These are phyloP conservation scores for Handroanthus guayacan DNA, from an alignment of 257 asterid species.

Conservation along the genomic window DNA sequence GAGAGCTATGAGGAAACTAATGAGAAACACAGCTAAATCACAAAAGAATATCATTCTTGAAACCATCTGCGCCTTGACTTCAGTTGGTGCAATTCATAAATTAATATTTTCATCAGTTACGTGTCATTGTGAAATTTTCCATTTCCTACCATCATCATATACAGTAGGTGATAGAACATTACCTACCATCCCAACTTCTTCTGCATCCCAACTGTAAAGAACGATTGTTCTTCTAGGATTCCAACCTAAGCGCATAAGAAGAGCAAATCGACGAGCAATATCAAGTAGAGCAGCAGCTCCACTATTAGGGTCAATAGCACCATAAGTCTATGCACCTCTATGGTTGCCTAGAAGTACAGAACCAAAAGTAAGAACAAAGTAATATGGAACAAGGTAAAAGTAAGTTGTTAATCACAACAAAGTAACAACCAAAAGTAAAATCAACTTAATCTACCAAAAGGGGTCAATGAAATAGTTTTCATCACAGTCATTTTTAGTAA, in stretches of 20 bases:
- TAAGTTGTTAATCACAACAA: background rate
- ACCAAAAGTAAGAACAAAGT: slow-evolving; percentile 36
- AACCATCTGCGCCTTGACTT: background rate
- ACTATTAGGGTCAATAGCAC: slow-evolving; percentile 97
- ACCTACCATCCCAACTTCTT: slow-evolving; percentile 99
- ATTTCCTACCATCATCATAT: too few relatives aligned
- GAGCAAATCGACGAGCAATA: slow-evolving; percentile 80
- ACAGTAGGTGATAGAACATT: slow-evolving; percentile 47
- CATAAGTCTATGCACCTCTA: slow-evolving; percentile 99
- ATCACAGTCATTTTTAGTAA: background rate
- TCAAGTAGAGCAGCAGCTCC: slow-evolving; percentile 97
- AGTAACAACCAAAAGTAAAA: background rate
- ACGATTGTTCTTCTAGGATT: slow-evolving; percentile 83
- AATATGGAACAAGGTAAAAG: too few relatives aligned
- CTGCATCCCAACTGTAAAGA: slow-evolving; percentile 98
- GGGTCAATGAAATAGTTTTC: background rate
- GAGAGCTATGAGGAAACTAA: background rate
- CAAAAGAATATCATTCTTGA: background rate
- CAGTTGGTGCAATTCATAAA: background rate
- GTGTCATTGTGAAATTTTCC: background rate
- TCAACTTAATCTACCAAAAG: background rate
- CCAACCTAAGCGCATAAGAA: slow-evolving; percentile 83
- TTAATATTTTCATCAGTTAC: background rate
- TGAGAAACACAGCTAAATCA: background rate
- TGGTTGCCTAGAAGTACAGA: slow-evolving; percentile 85